Percentiles rank a stretch among this genome's conserved stretches.
Evolutionary conservation across 2,329 filamentous ascomycete species (phyloP).

Genomic region (Grosmannia clavigera): DNA sequence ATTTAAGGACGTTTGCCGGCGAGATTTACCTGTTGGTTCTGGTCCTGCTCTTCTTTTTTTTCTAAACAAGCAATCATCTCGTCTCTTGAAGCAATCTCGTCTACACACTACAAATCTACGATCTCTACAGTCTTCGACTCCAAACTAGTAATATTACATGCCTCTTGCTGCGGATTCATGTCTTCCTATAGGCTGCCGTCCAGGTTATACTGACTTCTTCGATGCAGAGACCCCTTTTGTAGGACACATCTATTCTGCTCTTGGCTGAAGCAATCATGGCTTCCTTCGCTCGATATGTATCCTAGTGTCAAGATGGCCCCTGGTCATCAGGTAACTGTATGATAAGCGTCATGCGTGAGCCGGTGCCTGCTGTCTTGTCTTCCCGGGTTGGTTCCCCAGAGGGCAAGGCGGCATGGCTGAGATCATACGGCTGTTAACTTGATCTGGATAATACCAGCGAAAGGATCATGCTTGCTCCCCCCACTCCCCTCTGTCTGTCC

Average conservation of each 20-base stretch:
- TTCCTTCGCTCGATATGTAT: slow-evolving; percentile 4
- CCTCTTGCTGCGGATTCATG: neutral
- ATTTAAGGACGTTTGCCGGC: neutral
- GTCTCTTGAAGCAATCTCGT: neutral
- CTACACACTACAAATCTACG: neutral
- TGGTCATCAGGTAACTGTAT: slow-evolving; percentile 13
- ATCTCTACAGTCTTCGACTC: neutral
- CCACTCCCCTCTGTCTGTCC: slow-evolving; percentile 19
- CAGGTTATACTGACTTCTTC: neutral
- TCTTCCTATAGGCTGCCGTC: neutral
- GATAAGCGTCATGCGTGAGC: slow-evolving; percentile 12
- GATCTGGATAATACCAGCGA: slow-evolving; percentile 47
- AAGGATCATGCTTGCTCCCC: slow-evolving; percentile 96
- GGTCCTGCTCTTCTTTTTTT: neutral
- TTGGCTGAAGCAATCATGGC: slow-evolving; percentile 1
- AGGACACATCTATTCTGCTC: neutral
- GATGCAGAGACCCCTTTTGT: neutral
- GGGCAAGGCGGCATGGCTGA: slow-evolving; percentile 17
- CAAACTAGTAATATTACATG: neutral
- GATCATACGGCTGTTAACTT: slow-evolving; percentile 27
- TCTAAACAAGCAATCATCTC: neutral
- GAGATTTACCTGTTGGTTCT: neutral
- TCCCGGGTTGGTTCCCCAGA: neutral
- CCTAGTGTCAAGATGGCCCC: slow-evolving; percentile 10
- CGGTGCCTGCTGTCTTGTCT: slow-evolving; percentile 9